These are phyloP conservation scores for Saccharomyces hybrid DNA, from an alignment of 1,139 yeast genomes.

Conservation along the genomic window DNA sequence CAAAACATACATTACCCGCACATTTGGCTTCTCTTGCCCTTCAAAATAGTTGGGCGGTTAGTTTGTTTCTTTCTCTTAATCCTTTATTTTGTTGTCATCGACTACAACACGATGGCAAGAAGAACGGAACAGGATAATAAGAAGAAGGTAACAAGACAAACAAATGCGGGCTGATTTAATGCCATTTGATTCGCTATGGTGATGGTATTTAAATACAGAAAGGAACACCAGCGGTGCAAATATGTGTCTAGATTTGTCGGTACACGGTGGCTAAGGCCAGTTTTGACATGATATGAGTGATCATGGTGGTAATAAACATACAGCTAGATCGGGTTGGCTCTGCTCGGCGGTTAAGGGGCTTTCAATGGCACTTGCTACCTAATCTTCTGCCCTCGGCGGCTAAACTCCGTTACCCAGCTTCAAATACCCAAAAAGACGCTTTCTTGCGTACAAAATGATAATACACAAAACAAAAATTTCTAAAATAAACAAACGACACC, in stretches of 20 bases:
- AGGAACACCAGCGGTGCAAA: not conserved
- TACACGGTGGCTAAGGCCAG: not conserved
- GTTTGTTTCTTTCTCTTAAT: not conserved
- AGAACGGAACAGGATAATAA: not conserved
- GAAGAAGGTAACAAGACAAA: not conserved
- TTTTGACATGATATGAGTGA: not conserved
- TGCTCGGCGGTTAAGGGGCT: not conserved
- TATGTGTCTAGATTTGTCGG: not conserved
- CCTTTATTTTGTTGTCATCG: not conserved
- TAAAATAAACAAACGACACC: not conserved
- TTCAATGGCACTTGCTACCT: not conserved
- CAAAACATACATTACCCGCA: not conserved
- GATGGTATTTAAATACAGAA: not conserved
- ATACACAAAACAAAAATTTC: not conserved
- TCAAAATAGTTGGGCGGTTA: not conserved
- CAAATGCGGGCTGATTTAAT: not conserved
- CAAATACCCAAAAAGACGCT: not conserved
- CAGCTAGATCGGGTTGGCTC: not conserved
- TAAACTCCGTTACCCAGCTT: not conserved
- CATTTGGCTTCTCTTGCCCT: not conserved
- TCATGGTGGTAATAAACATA: not conserved
- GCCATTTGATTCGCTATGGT: not conserved
- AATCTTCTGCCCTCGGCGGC: not conserved
- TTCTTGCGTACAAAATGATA: not conserved
- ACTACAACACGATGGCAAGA: not conserved